Base-by-base conservation (phyloP, 108 stramenopile species). In the Cylindrotheca fusiformis region DNA sequence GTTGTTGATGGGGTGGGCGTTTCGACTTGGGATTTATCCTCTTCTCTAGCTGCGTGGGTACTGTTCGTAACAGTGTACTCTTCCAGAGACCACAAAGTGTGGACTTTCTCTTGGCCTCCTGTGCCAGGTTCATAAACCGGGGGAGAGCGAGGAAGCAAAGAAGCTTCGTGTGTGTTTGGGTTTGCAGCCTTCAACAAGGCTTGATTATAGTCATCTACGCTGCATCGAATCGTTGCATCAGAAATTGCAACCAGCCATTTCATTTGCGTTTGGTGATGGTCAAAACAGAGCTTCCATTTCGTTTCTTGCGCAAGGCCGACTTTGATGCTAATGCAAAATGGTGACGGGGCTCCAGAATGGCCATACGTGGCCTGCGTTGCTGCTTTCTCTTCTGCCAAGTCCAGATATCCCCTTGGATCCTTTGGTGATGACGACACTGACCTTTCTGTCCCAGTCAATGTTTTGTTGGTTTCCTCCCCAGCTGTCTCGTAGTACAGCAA, bases 211-310 rank as follows among this genome's bases (percentile, higher is more conserved):
- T 3, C 53, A 52, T 79, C 68, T 2, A 86, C 74, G 65, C 74
- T 71, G n/a, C 63, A 31, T 51, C 67, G 57, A 32, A 86, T 76
- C 44, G 79, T 52, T 10, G 78, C 76, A 69, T 86, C 82, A 2
- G 79, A 72, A 58, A 86, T 67, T 20, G 63, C 74, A 3, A 69
- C 64, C 44, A 86, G 54, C 85, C 85, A 86, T 41, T 77, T 70
- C 75, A 86, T 83, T 57, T 80, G 69, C 21, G 63, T 36, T 0
- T 52, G 50, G 28, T 79, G 81, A 51, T 56, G 62, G 36, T 80
- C 82, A 58, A 83, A 76, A 49, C 73, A 75, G 22, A 86, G 78
- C 55, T 82, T 83, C 85, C 85, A 86, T 53, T 83, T 76, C 0
- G 78, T 83, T 32, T 83, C 76, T 41, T 82, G 75, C 4, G 67